These are phyloP conservation scores for Colletotrichum sp. DNA, from an alignment of 2,329 filamentous ascomycete genomes.

Conservation along the genomic window DNA sequence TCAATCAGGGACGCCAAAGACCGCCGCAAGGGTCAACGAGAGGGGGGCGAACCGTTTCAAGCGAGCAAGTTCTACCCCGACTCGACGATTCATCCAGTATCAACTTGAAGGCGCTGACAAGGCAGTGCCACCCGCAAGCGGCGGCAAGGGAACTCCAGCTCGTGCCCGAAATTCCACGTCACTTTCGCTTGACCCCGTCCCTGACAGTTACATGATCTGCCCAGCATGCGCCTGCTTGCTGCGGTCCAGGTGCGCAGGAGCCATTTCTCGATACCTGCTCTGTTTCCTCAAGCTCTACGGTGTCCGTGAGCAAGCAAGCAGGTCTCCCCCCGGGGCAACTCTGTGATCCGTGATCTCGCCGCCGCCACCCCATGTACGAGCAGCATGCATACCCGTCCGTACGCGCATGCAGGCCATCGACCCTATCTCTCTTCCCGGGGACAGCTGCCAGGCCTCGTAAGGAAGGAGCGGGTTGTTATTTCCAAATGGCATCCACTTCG, in stretches of 20 bases:
- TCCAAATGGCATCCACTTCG: constrained; percentile 9
- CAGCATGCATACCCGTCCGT: constrained; percentile 19
- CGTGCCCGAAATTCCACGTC: constrained; percentile 4
- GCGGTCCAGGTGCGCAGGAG: constrained; percentile 17
- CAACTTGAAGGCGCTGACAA: not conserved
- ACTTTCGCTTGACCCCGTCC: constrained; percentile 16
- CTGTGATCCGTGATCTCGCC: constrained; percentile 19
- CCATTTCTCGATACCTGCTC: constrained; percentile 20
- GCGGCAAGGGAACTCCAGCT: not conserved
- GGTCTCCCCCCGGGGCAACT: not conserved
- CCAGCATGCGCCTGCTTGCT: constrained; percentile 10
- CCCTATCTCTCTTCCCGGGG: not conserved
- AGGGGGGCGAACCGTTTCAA: constrained; percentile 10
- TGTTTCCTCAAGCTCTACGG: not conserved
- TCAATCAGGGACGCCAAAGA: constrained; percentile 9
- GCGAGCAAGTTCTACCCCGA: not conserved
- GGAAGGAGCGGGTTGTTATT: constrained; percentile 5
- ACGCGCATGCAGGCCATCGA: constrained; percentile 19
- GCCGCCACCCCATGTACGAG: constrained; percentile 19
- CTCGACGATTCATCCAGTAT: constrained; percentile 7
- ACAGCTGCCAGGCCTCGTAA: not conserved
- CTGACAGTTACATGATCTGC: constrained; percentile 19
- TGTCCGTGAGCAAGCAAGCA: not conserved
- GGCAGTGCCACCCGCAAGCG: not conserved
- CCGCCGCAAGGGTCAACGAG: not conserved